phyloP scores from a whole-genome alignment of 768 basidiomycete species.

The Vararia minispora region DNA sequence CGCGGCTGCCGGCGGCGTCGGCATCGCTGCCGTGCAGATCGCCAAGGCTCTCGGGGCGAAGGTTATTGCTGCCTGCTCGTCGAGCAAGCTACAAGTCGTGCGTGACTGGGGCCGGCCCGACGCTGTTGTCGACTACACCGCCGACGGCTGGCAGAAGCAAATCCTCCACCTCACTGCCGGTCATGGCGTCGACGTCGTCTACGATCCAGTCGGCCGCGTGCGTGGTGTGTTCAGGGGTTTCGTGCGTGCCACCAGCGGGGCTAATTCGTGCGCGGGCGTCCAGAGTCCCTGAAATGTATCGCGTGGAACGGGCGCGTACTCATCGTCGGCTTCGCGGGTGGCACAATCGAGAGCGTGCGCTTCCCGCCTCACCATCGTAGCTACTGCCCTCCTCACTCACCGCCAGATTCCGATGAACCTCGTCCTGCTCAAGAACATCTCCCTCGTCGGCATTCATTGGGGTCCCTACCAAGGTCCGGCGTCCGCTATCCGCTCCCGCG shows the following conservation, averaged over 20 bases:
- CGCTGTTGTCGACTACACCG: slow-evolving; percentile 68
- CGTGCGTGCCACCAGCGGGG: too few relatives aligned
- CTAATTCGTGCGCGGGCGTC: neutral
- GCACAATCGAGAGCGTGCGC: slow-evolving; percentile 69
- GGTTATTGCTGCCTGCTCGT: slow-evolving; percentile 89
- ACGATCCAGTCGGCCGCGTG: slow-evolving; percentile 79
- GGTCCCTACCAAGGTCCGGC: slow-evolving; percentile 63
- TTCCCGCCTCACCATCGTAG: neutral
- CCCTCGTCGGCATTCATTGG: slow-evolving; percentile 81
- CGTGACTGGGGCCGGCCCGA: slow-evolving; percentile 75
- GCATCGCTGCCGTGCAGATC: slow-evolving; percentile 83
- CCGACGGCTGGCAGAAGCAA: slow-evolving; percentile 79
- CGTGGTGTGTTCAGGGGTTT: slow-evolving; percentile 47
- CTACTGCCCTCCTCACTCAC: neutral
- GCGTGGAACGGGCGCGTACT: slow-evolving; percentile 89
- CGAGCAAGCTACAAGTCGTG: slow-evolving; percentile 69
- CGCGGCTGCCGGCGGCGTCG: slow-evolving; percentile 94
- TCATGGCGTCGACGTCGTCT: slow-evolving; percentile 79
- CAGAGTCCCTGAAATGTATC: slow-evolving; percentile 84
- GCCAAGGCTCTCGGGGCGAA: slow-evolving; percentile 90
- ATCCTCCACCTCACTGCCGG: slow-evolving; percentile 76
- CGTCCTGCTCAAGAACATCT: slow-evolving; percentile 77
- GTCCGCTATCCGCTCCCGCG: slow-evolving; percentile 1
- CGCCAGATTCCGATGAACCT: slow-evolving; percentile 20
- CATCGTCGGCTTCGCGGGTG: slow-evolving; percentile 89